A percentile compares a stretch with the other conserved stretches of the same genome.
Conservation (phyloP, 139 green algal genomes). For the Auxenochlorella pyrenoidosa region DNA sequence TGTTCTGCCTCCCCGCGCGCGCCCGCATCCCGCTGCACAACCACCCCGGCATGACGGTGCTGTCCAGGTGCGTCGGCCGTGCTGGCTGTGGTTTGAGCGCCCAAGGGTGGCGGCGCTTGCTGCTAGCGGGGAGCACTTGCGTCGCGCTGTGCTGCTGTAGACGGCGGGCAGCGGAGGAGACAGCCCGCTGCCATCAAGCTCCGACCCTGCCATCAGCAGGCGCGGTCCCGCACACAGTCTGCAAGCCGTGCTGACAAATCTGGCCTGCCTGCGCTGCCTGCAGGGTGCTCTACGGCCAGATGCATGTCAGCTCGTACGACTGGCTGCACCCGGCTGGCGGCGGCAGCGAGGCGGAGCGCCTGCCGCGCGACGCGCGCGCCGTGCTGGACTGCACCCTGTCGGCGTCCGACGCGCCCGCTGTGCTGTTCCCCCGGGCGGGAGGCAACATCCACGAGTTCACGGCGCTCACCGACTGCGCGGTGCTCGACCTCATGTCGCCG, state of each 20-base stretch:
- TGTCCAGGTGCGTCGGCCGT: conserved; percentile 54
- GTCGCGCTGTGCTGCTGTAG: no score
- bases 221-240: no score
- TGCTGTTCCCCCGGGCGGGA: conserved; percentile 69
- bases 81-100: conserved; percentile 8
- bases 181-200: no score
- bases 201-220: no score
- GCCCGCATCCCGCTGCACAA: conserved; percentile 90
- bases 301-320: conserved; percentile 86
- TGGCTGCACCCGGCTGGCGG: conserved; percentile 48
- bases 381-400: conserved; percentile 67
- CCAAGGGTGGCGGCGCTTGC: no score
- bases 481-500: conserved; percentile 92
- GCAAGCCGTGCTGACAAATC: not conserved
- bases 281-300: conserved; percentile 86
- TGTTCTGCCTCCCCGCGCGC: conserved; percentile 83
- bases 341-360: not conserved
- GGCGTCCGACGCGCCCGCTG: conserved; percentile 42
- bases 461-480: conserved; percentile 83
- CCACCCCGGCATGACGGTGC: conserved; percentile 83
- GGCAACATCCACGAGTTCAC: conserved; percentile 95
- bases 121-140: no score
- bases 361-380: conserved; percentile 22
- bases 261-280: not conserved
- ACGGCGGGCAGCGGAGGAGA: no score